Base-by-base conservation (phyloP, 345 rosid genomes). In the Kernera saxatilis region DNA sequence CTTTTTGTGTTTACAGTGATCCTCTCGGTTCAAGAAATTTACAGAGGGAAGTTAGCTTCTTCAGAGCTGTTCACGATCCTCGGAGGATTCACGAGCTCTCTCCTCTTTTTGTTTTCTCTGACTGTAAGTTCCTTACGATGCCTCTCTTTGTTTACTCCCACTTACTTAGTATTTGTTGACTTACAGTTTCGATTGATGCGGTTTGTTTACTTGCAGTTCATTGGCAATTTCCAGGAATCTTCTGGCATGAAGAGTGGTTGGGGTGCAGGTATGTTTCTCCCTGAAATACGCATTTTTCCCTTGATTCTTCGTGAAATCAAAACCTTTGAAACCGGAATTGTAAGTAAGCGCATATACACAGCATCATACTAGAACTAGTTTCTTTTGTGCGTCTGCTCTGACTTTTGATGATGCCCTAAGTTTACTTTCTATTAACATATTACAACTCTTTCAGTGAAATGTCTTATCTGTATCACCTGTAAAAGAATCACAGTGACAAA, bases 1-100 rank as follows among this genome's bases (percentile, higher is more conserved):
- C 59, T 86, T 69, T 84, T 87, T 41, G 59, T 82, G 41, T 88
- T 90, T 67, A 78, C 72, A 6, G 85, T 88, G 60, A 82, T 90
- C 57, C 87, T 90, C n/a, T 92, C 93, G 5, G 86, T 86, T 53
- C 90, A 82, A 81, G 84, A 83, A 74, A 85, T 92, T 82, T 85
- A 88, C 80, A 73, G 89, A 33, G 91, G 72, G 35, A 85, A 88
- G 79, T 69, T 90, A 78, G 98, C 88, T 5, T 92, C 98, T 5
- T 75, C 95, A 2, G 91, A 92, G 79, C 69, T 82, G 10, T 88
- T 88, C 73, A 90, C 97, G 15, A 88, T 92, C 23, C 86, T 92
- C 13, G 93, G 97, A 44, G 98, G 98, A 43, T 88, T 88, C 85
- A 80, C 78, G 60, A 92, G 95, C 78, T 90, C 97, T 62, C 86